phyloP scores from a whole-genome alignment of 768 basidiomycete genomes.

The Lactarius hatsudake region DNA sequence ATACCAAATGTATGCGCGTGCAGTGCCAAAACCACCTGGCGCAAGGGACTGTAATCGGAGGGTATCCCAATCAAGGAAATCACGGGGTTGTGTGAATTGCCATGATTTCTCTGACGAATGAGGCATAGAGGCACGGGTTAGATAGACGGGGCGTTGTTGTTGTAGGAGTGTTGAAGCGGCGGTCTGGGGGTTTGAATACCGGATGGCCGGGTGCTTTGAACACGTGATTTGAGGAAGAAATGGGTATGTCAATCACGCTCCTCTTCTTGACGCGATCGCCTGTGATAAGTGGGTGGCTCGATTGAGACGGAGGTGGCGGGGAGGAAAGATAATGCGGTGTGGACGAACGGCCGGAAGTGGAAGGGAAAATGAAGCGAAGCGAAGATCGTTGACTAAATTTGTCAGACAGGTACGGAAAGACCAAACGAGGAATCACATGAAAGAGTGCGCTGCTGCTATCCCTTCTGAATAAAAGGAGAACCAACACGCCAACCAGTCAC shows the following conservation, averaged over 20 bases:
- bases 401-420: background rate
- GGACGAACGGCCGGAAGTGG: background rate
- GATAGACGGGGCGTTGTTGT: background rate
- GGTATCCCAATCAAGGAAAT: conserved; percentile 43
- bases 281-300: background rate
- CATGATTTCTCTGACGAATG: background rate
- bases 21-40: conserved; percentile 63
- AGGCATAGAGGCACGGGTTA: background rate
- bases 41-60: conserved; percentile 48
- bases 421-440: conserved; percentile 19
- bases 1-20: conserved; percentile 57
- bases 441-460: background rate
- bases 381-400: background rate
- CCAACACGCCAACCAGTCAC: background rate
- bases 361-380: background rate
- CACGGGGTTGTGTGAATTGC: background rate
- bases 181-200: background rate
- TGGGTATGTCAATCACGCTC: background rate
- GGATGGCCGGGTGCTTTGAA: background rate
- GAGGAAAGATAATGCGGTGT: background rate
- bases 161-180: background rate
- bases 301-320: background rate
- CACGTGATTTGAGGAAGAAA: background rate
- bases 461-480: conserved; percentile 8
- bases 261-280: background rate